phyloP scores from a whole-genome alignment of 441 rosid genomes.

The Metrosideros polymorpha region DNA sequence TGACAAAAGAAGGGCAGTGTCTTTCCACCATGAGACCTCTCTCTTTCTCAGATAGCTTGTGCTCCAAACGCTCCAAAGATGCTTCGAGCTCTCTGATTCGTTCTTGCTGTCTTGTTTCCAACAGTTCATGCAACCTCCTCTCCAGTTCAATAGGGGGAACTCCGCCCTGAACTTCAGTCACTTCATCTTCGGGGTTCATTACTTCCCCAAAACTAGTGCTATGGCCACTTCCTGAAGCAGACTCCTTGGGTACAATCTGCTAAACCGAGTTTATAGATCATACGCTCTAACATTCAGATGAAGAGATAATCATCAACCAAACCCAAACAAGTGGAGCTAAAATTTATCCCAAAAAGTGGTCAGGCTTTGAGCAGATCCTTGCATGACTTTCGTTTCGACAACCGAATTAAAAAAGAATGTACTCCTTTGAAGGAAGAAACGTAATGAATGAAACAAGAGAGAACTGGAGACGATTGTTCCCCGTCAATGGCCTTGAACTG shows the following conservation, averaged over 20 bases:
- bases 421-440: not conserved
- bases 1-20: slow-evolving; percentile 45
- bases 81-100: slow-evolving; percentile 60
- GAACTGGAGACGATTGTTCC: not conserved
- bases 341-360: not conserved
- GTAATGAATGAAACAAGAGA: not conserved
- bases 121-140: slow-evolving; percentile 53
- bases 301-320: not conserved
- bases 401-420: not conserved
- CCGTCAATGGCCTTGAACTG: not conserved
- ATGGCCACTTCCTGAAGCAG: slow-evolving; percentile 7
- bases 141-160: slow-evolving; percentile 60
- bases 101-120: slow-evolving; percentile 60
- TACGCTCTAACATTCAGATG: not conserved
- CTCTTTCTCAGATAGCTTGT: slow-evolving; percentile 47
- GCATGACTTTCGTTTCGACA: not conserved
- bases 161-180: slow-evolving; percentile 19
- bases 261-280: not conserved
- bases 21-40: slow-evolving; percentile 81
- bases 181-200: slow-evolving; percentile 21
- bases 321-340: not conserved
- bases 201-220: slow-evolving; percentile 31
- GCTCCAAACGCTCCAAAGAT: slow-evolving; percentile 30
- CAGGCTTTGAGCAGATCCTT: not conserved
- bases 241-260: slow-evolving; percentile 13